Evolutionary conservation across 164 flowering plant species (phyloP).

Genomic region (Tinospora cordifolia): DNA sequence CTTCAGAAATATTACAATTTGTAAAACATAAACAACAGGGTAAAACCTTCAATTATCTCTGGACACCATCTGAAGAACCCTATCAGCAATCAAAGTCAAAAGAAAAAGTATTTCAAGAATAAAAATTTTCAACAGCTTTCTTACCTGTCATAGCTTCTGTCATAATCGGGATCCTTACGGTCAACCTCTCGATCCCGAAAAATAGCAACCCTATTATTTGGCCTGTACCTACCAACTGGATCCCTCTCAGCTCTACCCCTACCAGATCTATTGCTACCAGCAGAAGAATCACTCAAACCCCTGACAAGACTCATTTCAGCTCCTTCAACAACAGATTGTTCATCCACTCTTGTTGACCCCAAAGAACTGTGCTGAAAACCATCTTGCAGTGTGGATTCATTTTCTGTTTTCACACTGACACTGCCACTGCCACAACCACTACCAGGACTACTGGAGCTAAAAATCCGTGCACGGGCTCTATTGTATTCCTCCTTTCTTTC

Average conservation of each 20-base stretch:
- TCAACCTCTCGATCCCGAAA: conserved; percentile 93
- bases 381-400: conserved; percentile 39
- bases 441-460: conserved; percentile 42
- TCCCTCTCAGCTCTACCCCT: conserved; percentile 66
- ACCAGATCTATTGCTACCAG: conserved; percentile 49
- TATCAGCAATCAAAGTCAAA: not conserved
- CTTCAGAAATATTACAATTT: not conserved
- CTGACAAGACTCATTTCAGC: conserved; percentile 45
- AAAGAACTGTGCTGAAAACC: conserved; percentile 33
- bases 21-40: not conserved
- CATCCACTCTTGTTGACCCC: conserved; percentile 42
- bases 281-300: conserved; percentile 47
- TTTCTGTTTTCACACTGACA: conserved; percentile 35
- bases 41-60: too few relatives aligned
- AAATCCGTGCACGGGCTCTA: conserved; percentile 87
- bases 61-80: not conserved
- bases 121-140: not conserved
- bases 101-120: not conserved
- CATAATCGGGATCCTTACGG: conserved; percentile 90
- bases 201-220: conserved; percentile 83
- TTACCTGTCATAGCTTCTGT: conserved; percentile 90
- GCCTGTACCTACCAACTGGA: conserved; percentile 52
- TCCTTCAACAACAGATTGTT: conserved; percentile 35
- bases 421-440: conserved; percentile 28
- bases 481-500: conserved; percentile 97